Evolutionary conservation across 225 moss, liverwort and hornwort species (phyloP), one percentile per base, ranked within the genome.

Genomic region (Polytrichum commune): DNA sequence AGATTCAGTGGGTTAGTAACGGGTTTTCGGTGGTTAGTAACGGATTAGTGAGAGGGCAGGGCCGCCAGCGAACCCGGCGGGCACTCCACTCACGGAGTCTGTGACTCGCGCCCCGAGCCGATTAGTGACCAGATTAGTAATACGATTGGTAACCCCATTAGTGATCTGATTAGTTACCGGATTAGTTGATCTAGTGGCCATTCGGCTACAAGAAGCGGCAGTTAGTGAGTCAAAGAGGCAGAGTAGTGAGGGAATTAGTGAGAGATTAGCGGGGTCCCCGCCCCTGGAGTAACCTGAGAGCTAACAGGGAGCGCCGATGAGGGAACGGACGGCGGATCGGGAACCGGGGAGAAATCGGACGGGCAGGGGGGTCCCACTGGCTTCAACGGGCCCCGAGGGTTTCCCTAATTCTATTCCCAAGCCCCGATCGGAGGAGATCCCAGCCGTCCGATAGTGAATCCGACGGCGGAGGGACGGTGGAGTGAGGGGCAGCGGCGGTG

Each of bases 401-500:
- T 66, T 32, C 19, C 66, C 66, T 66, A 66, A 66, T 66, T 66
- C 22, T 66, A 53, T 53, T 46, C 46, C 13, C 16, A 46, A 16
- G 46, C 46, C 46, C 66, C 8, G 20, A 19, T 66, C 66, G 32
- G 66, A 7, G 23, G 7, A 6, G 66, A 66, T 25, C 65, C 0
- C 19, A 29, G 32, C 65, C 30, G 65, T 65, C 32, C 24, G 22
- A 22, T 1, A 16, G 4, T 1, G 3, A 23, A 66, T 66, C 66
- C 33, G 23, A 53, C 66, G 66, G 66, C 8, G 6, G 33, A 22
- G 38, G 8, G 46, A 7, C 6, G 9, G 13, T 16, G 32, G n/a
- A 22, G 66, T 66, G 66, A 53, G 66, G 32, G 46, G 9, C 66
- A 66, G 66, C 66, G 66, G 66, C 66, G 66, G 66, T 18, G 66